phyloP scores from a whole-genome alignment of 129 eudicot species.

The Flaveria robusta region DNA sequence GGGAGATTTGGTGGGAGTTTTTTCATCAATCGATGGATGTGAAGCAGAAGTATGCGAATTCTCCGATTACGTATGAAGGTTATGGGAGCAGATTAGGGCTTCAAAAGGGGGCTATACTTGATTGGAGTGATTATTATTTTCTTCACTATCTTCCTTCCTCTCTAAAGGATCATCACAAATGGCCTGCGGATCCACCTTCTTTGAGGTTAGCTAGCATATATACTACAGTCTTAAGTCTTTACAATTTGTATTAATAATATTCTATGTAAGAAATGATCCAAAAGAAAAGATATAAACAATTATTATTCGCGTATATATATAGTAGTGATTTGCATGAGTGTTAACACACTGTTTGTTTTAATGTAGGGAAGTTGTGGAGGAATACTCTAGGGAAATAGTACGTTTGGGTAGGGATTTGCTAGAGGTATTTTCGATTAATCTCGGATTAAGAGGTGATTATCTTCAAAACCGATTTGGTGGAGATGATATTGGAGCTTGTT shows the following conservation, averaged over 20 bases:
- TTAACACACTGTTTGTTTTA: neutral
- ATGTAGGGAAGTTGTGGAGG: conserved; percentile 66
- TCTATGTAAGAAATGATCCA: too few species aligned
- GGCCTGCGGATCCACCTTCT: conserved; percentile 69
- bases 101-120: conserved; percentile 86
- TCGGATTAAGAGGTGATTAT: conserved; percentile 51
- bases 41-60: conserved; percentile 65
- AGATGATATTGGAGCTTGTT: conserved; percentile 61
- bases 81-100: conserved; percentile 82
- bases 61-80: conserved; percentile 79
- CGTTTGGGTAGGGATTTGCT: conserved; percentile 53
- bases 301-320: neutral
- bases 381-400: conserved; percentile 57
- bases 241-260: neutral
- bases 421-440: conserved; percentile 52
- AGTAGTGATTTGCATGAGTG: neutral
- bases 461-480: conserved; percentile 80
- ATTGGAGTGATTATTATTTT: conserved; percentile 83
- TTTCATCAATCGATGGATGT: conserved; percentile 78
- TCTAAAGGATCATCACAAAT: conserved; percentile 44
- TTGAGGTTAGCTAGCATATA: conserved; percentile 45
- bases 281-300: too few species aligned
- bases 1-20: conserved; percentile 68
- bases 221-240: neutral
- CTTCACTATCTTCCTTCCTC: conserved; percentile 63